Conservation (phyloP, 2,329 filamentous ascomycete genomes). For the Geosmithia putterillii region DNA sequence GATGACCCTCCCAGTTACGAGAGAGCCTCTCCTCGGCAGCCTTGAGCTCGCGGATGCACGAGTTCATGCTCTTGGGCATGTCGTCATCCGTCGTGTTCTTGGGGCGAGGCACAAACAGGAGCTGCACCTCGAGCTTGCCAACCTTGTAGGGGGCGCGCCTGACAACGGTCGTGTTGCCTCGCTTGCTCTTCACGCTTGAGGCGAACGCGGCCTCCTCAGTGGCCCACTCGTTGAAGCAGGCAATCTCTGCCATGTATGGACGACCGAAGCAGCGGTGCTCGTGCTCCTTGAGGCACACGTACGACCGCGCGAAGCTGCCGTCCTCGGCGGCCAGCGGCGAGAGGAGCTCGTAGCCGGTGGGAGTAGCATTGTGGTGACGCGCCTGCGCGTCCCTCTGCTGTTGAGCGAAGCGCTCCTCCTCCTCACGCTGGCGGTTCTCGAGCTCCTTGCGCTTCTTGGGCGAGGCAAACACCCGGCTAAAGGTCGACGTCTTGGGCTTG, state of each 20-base stretch:
- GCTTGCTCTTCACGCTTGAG: constrained; percentile 92
- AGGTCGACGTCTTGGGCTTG: constrained; percentile 71
- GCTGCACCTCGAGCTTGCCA: constrained; percentile 85
- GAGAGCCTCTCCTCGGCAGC: constrained; percentile 73
- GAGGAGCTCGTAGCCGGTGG: constrained; percentile 74
- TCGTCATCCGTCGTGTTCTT: constrained; percentile 81
- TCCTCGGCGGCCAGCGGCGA: constrained; percentile 80
- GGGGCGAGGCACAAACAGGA: constrained; percentile 88
- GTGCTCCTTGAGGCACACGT: constrained; percentile 88
- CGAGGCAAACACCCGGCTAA: constrained; percentile 85
- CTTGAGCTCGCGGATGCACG: constrained; percentile 84
- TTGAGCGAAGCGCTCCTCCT: constrained; percentile 60
- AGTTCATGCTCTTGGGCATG: constrained; percentile 99
- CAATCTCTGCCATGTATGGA: constrained; percentile 76
- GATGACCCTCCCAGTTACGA: constrained; percentile 72
- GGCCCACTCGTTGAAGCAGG: constrained; percentile 98
- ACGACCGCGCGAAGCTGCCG: constrained; percentile 87
- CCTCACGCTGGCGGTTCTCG: constrained; percentile 72
- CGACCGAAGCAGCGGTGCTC: constrained; percentile 81
- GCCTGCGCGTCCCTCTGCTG: constrained; percentile 52
- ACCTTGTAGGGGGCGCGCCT: constrained; percentile 92
- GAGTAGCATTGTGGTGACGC: constrained; percentile 48
- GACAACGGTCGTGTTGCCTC: constrained; percentile 54
- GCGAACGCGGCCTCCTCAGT: constrained; percentile 67
- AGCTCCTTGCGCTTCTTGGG: constrained; percentile 95